phyloP scores from a whole-genome alignment of 768 basidiomycete genomes.

The Podaxis sp. region DNA sequence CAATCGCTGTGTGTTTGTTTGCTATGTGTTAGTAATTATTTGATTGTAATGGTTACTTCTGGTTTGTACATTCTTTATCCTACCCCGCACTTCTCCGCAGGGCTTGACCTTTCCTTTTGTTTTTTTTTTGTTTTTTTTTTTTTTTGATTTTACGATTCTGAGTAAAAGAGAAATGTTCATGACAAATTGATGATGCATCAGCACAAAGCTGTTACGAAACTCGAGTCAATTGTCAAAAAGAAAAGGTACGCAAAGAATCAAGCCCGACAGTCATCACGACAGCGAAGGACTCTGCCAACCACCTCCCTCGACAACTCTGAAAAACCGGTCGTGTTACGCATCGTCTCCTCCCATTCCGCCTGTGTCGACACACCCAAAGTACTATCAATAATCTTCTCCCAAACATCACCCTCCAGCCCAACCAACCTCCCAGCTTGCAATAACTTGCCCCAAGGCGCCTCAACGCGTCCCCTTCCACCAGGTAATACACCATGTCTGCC shows the following conservation, averaged over 20 bases:
- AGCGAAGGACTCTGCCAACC: constrained; percentile 49
- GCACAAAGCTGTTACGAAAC: neutral
- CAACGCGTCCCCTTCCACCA: constrained; percentile 49
- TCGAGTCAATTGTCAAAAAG: neutral
- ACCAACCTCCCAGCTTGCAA: constrained; percentile 68
- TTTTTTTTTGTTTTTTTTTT: constrained; percentile 17
- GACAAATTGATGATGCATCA: constrained; percentile 1
- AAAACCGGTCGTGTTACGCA: constrained; percentile 51
- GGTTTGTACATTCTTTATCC: constrained; percentile 21
- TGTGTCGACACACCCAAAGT: constrained; percentile 45
- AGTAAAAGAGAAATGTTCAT: constrained; percentile 12
- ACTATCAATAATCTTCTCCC: constrained; percentile 39
- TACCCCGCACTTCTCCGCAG: constrained; percentile 12
- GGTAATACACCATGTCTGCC: constrained; percentile 22
- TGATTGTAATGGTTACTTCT: constrained; percentile 14
- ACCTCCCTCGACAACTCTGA: constrained; percentile 62
- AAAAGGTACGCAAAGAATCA: constrained; percentile 8
- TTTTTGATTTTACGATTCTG: constrained; percentile 17
- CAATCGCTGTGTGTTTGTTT: constrained; percentile 9
- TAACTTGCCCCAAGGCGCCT: constrained; percentile 74
- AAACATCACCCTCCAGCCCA: constrained; percentile 50
- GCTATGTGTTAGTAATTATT: constrained; percentile 16
- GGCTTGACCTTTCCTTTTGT: constrained; percentile 23
- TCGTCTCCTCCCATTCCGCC: constrained; percentile 51
- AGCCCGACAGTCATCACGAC: constrained; percentile 28